Evolutionary conservation across 441 rosid species (phyloP), one percentile per base, ranked within the genome.

Genomic region (Kokia cookei): DNA sequence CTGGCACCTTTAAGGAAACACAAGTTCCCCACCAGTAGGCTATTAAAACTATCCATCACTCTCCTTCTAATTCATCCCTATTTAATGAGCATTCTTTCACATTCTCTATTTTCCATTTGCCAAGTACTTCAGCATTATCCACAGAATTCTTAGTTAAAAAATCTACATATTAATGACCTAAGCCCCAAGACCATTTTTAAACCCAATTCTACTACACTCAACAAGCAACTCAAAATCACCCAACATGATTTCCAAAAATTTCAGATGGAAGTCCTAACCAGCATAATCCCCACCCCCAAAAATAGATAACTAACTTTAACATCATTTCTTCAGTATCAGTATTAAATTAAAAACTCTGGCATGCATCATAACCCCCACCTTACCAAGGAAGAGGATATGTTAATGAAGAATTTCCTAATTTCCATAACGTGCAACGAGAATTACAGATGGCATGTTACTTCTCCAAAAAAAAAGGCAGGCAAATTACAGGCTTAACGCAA

Each of bases 401-500:
- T 14, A 70, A 55, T 13, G 50, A 54, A 55, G 64, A 57, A 54
- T 19, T 55, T 37, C 57, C 42, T 6, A 9, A 43, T 50, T 35
- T 58, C 12, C 55, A 66, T 11, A 40, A 55, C 4, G 29, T 65
- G 12, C 43, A 14, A 32, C 10, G 8, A 11, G 47, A 27, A 73
- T 8, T 14, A 65, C 50, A 35, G 17, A 63, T 54, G 42, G 35
- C 17, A 64, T n/a, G 65, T 63, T 50, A 35, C 8, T 32, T 47
- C 47, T n/a, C 43, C 19, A 60, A 27, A 40, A 19, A 15, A 27
- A 32, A 22, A 73, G 66, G 66, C 40, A 71, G 75, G 29, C 62
- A 73, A 63, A 47, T 51, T n/a, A 69, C 29, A 54, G 27, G 74
- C 69, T 48, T 13, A 69, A 60, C 61, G 45, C 68, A 73, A 65